A percentile compares a stretch with the other conserved stretches of the same genome.
Conservation (phyloP, 176 grass and related monocot species). For the Ensete glaucum region DNA sequence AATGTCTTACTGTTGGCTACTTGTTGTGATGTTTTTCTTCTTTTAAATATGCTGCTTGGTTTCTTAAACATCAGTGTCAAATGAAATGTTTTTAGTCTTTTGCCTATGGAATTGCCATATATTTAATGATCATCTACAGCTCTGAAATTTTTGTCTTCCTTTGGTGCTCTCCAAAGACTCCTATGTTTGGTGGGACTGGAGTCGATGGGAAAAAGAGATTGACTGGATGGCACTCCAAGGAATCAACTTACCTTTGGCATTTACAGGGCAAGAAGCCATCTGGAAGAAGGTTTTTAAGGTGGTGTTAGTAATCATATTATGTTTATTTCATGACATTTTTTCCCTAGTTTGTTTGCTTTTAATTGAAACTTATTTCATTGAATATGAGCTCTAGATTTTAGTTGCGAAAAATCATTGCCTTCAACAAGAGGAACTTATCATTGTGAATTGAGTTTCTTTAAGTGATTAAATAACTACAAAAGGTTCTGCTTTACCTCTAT, state of each 20-base stretch:
- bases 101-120: neutral
- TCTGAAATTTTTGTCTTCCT: neutral
- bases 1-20: too few relatives aligned
- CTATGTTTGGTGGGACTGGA: slow-evolving; percentile 75
- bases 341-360: neutral
- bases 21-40: too few relatives aligned
- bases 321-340: neutral
- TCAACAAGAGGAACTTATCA: too few relatives aligned
- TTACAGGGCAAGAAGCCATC: slow-evolving; percentile 61
- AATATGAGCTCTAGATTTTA: neutral
- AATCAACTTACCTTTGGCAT: slow-evolving; percentile 70
- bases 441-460: too few relatives aligned
- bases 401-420: too few relatives aligned
- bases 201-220: slow-evolving; percentile 74
- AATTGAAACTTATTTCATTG: neutral
- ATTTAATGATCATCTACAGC: neutral
- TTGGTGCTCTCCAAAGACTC: slow-evolving; percentile 37
- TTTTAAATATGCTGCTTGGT: too few relatives aligned
- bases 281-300: slow-evolving; percentile 79
- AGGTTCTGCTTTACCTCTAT: too few relatives aligned
- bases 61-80: too few relatives aligned
- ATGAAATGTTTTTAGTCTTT: neutral
- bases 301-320: neutral
- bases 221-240: slow-evolving; percentile 89
- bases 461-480: too few relatives aligned